Evolutionary conservation across 176 grass and related monocot genomes (phyloP).

Genomic region (Phoenix dactylifera): DNA sequence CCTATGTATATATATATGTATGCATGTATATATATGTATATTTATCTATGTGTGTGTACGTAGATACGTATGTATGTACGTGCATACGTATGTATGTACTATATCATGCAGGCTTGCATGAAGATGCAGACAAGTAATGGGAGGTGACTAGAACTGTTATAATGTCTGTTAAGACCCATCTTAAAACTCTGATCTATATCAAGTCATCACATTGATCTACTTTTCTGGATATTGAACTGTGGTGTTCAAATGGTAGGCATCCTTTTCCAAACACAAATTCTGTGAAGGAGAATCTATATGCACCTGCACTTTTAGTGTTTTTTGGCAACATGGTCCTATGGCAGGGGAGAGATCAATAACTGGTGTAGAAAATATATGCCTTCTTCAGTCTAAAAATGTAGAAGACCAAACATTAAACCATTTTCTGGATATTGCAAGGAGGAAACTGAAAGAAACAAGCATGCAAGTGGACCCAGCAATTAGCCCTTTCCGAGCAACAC

Average conservation of each 20-base stretch:
- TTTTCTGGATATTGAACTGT: too few species aligned
- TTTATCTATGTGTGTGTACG: too few species aligned
- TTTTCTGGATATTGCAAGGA: neutral
- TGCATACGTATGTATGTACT: too few species aligned
- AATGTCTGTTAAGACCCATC: too few species aligned
- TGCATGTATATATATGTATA: too few species aligned
- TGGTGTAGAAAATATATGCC: neutral
- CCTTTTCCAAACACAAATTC: neutral
- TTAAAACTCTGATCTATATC: too few species aligned
- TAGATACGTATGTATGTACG: too few species aligned
- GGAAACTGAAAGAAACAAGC: neutral
- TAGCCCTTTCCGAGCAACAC: neutral
- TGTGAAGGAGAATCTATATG: slow-evolving; percentile 1
- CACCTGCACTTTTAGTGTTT: neutral
- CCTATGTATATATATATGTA: too few species aligned
- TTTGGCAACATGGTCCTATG: slow-evolving; percentile 4
- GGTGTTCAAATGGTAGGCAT: neutral
- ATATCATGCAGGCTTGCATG: too few species aligned
- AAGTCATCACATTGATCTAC: too few species aligned
- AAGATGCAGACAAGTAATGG: too few species aligned
- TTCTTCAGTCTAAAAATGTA: neutral
- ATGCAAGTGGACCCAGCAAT: neutral
- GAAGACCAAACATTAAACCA: neutral
- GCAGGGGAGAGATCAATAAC: neutral
- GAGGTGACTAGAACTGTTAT: too few species aligned